phyloP scores from a whole-genome alignment of 2,329 filamentous ascomycete genomes.

The Fusarium acutatum region DNA sequence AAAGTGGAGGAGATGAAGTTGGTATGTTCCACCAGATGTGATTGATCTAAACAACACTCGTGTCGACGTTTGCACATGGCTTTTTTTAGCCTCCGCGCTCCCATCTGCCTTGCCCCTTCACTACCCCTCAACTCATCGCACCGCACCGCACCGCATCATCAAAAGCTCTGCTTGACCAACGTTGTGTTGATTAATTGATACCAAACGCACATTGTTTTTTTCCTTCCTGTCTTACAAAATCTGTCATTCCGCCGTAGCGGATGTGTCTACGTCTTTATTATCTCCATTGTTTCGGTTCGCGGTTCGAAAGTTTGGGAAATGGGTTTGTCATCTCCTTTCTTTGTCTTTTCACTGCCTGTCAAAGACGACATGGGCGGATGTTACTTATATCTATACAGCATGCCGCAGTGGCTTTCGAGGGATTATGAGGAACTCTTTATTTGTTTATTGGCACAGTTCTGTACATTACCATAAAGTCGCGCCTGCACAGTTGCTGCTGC shows the following conservation, averaged over 20 bases:
- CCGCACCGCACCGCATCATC: conserved; percentile 20
- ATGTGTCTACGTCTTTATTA: conserved; percentile 39
- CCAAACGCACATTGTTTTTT: conserved; percentile 42
- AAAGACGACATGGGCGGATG: conserved; percentile 40
- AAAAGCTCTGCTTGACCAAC: conserved; percentile 39
- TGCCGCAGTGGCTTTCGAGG: conserved; percentile 45
- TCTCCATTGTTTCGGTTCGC: conserved; percentile 19
- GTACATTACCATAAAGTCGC: conserved; percentile 65
- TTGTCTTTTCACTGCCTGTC: conserved; percentile 29
- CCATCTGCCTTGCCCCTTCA: conserved; percentile 26
- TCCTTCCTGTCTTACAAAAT: conserved; percentile 33
- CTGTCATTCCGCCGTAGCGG: conserved; percentile 31
- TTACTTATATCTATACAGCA: conserved; percentile 42
- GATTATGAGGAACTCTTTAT: conserved; percentile 50
- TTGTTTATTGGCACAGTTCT: conserved; percentile 54
- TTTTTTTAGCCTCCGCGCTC: conserved; percentile 34
- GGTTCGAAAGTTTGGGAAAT: conserved; percentile 27
- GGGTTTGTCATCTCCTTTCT: conserved; percentile 44
- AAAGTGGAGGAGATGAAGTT: conserved; percentile 82
- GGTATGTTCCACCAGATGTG: conserved; percentile 99
- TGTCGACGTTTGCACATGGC: conserved; percentile 50
- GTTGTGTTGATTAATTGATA: conserved; percentile 52
- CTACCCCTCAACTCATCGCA: conserved; percentile 5
- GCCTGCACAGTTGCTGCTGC: conserved; percentile 52
- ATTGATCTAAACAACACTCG: conserved; percentile 51